Percentiles rank a stretch among this genome's conserved stretches.
phyloP scores from a whole-genome alignment of 768 basidiomycete genomes.

The Trametes gibbosa region DNA sequence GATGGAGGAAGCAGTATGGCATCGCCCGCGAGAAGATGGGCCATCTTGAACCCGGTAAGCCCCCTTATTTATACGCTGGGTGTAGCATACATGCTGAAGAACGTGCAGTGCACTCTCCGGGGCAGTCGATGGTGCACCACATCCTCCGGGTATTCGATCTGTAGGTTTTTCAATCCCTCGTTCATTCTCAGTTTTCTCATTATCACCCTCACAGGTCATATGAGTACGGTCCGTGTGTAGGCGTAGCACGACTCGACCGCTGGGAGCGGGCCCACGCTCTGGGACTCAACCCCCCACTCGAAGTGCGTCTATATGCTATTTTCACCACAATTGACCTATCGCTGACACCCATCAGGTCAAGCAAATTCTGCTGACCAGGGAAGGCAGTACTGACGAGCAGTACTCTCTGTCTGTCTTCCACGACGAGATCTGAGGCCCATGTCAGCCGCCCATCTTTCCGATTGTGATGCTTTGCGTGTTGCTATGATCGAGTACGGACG shows the following conservation, averaged over 20 bases:
- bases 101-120: constrained; percentile 59
- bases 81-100: background rate
- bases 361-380: constrained; percentile 69
- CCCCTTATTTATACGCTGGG: background rate
- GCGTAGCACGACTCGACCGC: constrained; percentile 76
- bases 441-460: background rate
- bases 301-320: constrained; percentile 46
- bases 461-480: background rate
- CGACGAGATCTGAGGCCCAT: constrained; percentile 14
- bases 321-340: no score
- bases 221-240: constrained; percentile 78
- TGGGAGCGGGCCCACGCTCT: constrained; percentile 83
- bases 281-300: constrained; percentile 75
- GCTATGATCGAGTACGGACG: background rate
- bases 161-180: constrained; percentile 32
- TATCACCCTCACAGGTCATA: constrained; percentile 47
- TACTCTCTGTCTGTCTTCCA: constrained; percentile 64
- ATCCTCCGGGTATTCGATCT: constrained; percentile 81
- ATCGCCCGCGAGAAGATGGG: constrained; percentile 55
- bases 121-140: constrained; percentile 60
- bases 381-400: constrained; percentile 52
- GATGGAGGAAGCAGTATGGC: constrained; percentile 50
- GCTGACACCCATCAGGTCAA: constrained; percentile 73
- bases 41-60: constrained; percentile 57
- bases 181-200: constrained; percentile 6